Evolutionary conservation across 169 alveolate species (phyloP).

Genomic region (Plasmodium inui): DNA sequence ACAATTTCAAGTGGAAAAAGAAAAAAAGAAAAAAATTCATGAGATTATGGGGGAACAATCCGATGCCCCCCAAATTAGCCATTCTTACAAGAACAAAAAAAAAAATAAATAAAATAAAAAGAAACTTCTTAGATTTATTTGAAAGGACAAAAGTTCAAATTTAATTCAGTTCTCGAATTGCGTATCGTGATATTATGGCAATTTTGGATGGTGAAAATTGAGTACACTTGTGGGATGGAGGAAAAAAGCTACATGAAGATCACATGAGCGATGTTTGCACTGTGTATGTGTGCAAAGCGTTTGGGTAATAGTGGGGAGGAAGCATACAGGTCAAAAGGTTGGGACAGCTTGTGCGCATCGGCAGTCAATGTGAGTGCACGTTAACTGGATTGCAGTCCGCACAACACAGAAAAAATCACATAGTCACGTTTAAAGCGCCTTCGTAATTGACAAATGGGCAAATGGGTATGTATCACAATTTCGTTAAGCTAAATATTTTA

Average conservation of each 20-base stretch:
- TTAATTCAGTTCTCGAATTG: not conserved
- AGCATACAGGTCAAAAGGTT: not conserved
- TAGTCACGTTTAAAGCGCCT: not conserved
- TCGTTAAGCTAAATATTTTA: slow-evolving; percentile 1
- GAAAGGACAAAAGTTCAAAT: not conserved
- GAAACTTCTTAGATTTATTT: not conserved
- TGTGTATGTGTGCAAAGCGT: not conserved
- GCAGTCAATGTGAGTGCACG: not conserved
- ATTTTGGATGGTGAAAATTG: not conserved
- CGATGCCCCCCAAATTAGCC: not conserved
- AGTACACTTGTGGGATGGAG: not conserved
- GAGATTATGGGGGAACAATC: not conserved
- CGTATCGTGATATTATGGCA: not conserved
- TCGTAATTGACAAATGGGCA: not conserved
- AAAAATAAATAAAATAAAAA: not conserved
- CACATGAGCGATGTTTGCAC: not conserved
- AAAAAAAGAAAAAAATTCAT: not conserved
- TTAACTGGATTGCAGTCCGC: not conserved
- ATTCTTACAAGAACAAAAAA: not conserved
- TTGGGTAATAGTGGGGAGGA: not conserved
- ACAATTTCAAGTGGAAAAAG: not conserved
- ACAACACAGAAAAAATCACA: not conserved
- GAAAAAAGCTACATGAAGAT: not conserved
- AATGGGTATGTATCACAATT: not conserved
- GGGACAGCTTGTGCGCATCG: not conserved